Conservation (phyloP, 768 basidiomycete genomes). For the Auriscalpium microsporum region DNA sequence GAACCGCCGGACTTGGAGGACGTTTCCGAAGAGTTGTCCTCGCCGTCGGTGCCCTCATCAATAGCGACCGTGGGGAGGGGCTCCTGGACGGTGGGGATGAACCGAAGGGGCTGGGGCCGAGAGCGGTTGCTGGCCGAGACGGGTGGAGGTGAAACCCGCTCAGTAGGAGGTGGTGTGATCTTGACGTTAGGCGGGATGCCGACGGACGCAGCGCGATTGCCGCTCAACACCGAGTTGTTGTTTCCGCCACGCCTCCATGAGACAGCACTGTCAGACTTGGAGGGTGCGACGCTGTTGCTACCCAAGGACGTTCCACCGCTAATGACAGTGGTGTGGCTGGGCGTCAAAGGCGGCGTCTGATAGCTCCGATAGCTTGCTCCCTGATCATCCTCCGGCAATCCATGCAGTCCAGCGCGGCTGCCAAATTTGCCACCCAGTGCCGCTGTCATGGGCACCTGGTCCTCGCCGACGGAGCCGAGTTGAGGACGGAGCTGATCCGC, state of each 20-base stretch:
- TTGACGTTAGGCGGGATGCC: slow-evolving; percentile 51
- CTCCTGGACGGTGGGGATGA: slow-evolving; percentile 33
- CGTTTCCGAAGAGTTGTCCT: slow-evolving; percentile 24
- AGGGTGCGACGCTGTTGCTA: slow-evolving; percentile 35
- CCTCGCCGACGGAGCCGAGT: slow-evolving; percentile 43
- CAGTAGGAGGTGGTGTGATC: slow-evolving; percentile 63
- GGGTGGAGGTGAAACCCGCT: slow-evolving; percentile 45
- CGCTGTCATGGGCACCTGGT: slow-evolving; percentile 75
- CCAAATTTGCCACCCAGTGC: slow-evolving; percentile 71
- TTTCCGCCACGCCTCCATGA: slow-evolving; percentile 73
- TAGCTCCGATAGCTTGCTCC: slow-evolving; percentile 13
- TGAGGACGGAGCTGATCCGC: slow-evolving; percentile 58
- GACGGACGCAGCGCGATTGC: slow-evolving; percentile 47
- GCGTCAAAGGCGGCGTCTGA: slow-evolving; percentile 39
- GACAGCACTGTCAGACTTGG: slow-evolving; percentile 71
- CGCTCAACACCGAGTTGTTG: slow-evolving; percentile 64
- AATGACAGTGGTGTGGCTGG: slow-evolving; percentile 57
- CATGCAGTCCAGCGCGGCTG: slow-evolving; percentile 42
- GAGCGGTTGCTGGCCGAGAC: slow-evolving; percentile 40
- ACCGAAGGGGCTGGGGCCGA: slow-evolving; percentile 48
- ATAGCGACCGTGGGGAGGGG: slow-evolving; percentile 15
- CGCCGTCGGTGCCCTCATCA: slow-evolving; percentile 15
- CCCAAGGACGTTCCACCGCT: slow-evolving; percentile 70
- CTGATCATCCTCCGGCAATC: slow-evolving; percentile 33
- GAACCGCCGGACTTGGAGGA: slow-evolving; percentile 50